A percentile compares a stretch with the other conserved stretches of the same genome.
phyloP scores from a whole-genome alignment of 441 rosid genomes.

The Adansonia gregorii region DNA sequence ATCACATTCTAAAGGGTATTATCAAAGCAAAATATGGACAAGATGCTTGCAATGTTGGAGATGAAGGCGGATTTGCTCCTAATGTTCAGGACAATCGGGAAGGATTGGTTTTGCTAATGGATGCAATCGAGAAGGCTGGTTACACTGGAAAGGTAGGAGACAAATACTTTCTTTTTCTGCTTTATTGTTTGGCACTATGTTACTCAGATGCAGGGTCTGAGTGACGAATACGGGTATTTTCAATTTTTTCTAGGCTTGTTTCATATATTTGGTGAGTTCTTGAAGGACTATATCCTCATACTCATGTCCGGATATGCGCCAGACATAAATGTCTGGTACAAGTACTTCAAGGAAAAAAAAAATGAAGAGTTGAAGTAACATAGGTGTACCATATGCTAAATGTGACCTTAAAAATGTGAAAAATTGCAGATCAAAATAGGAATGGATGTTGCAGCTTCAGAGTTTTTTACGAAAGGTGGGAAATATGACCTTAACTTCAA shows the following conservation, averaged over 20 bases:
- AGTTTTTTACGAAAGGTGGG: slow-evolving; percentile 80
- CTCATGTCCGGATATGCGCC: too few species aligned
- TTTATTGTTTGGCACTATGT: not conserved
- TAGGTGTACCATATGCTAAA: not conserved
- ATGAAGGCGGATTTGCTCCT: slow-evolving; percentile 99
- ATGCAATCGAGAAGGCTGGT: slow-evolving; percentile 93
- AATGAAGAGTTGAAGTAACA: too few species aligned
- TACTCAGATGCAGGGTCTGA: too few species aligned
- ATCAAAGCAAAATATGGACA: slow-evolving; percentile 90
- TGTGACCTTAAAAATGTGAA: not conserved
- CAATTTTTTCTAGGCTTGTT: too few species aligned
- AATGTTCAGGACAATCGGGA: slow-evolving; percentile 96
- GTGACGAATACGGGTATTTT: too few species aligned
- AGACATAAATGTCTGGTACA: too few species aligned
- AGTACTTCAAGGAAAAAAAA: too few species aligned
- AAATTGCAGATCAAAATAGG: slow-evolving; percentile 81
- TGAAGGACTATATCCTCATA: too few species aligned
- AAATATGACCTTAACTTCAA: slow-evolving; percentile 89
- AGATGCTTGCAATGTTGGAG: slow-evolving; percentile 99
- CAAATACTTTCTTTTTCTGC: slow-evolving; percentile 3
- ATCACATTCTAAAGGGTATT: slow-evolving; percentile 81
- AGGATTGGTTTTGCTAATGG: slow-evolving; percentile 86
- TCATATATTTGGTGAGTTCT: too few species aligned
- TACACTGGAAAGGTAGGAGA: slow-evolving; percentile 78
- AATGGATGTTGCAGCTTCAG: slow-evolving; percentile 99